Evolutionary conservation across 441 rosid genomes (phyloP), one percentile per base, ranked within the genome.

Genomic region (Populus hybrid): DNA sequence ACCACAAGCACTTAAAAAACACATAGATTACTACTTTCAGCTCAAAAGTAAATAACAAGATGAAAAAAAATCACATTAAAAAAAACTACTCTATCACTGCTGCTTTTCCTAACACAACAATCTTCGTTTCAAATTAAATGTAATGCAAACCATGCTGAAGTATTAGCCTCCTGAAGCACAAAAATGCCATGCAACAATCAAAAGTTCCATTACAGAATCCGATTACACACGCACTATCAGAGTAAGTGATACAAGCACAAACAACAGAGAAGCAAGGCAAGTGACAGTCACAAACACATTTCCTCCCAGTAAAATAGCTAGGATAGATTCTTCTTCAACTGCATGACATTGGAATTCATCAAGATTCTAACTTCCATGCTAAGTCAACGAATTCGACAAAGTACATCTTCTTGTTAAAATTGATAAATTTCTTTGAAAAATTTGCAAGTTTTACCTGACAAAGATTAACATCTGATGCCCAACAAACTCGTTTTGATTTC

Each of bases 401-500:
- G 57, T 50, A 50, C 57, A 50, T 38, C 46, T 38, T 50, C 57
- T 50, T 50, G 57, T 50, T 50, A 50, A 50, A 50, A 50, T 50
- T 50, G 57, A 50, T 4, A 50, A 14, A 5, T 50, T 50, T 50
- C 57, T 50, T 14, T 5, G 57, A 7, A 40, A 46, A 40, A 78
- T 68, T 40, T 28, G 57, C 81, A 76, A 61, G 9, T 73, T 85
- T 91, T 95, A 96, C 99, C 99, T 94, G 97, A 88, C 93, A 91
- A 88, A 94, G 99, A 78, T 90, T 93, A 84, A 81, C 93, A 92
- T 94, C 98, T 16, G 97, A 80, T 57, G 98, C 96, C 99, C 99
- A 94, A 6, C 93, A 80, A 77, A 95, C 89, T 84, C 95, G 88
- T 88, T 91, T 95, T 79, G 92, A 92, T 93, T 91, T 92, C 86